Percentiles rank a stretch among this genome's conserved stretches.
These are phyloP conservation scores for Eucalyptus polybractea DNA, from an alignment of 345 rosid species.

Conservation along the genomic window DNA sequence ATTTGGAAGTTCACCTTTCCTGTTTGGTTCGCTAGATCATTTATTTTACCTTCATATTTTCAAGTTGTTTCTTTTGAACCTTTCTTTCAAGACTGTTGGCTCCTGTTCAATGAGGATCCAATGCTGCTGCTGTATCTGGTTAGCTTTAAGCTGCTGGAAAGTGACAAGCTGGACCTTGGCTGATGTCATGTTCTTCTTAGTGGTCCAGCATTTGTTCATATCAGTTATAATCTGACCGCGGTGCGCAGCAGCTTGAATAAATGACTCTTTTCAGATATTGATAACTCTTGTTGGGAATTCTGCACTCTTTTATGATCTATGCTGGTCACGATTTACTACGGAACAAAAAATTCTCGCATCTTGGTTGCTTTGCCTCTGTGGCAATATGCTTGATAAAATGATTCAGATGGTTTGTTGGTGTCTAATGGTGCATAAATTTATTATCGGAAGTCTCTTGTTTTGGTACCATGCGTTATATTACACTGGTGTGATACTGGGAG, in stretches of 20 bases:
- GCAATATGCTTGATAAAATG: background rate
- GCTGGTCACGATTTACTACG: background rate
- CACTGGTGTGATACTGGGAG: background rate
- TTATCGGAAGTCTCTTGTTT: background rate
- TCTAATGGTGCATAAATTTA: background rate
- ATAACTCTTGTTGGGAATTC: background rate
- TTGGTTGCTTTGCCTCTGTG: background rate
- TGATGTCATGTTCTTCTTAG: background rate
- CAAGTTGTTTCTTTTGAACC: background rate
- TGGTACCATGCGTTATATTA: background rate
- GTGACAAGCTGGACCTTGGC: background rate
- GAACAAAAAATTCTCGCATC: background rate
- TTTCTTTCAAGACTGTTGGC: background rate
- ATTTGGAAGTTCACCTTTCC: background rate
- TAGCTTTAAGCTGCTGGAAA: background rate
- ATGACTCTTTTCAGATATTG: background rate
- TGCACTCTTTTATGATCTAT: background rate
- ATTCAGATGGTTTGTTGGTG: background rate
- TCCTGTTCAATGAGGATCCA: background rate
- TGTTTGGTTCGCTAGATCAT: background rate
- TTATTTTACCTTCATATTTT: background rate
- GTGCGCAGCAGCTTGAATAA: background rate
- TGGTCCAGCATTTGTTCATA: background rate
- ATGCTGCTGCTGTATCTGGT: background rate
- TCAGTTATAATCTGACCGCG: background rate